Evolutionary conservation across 768 basidiomycete species (phyloP).

Genomic region (Lactarius akahatsu): DNA sequence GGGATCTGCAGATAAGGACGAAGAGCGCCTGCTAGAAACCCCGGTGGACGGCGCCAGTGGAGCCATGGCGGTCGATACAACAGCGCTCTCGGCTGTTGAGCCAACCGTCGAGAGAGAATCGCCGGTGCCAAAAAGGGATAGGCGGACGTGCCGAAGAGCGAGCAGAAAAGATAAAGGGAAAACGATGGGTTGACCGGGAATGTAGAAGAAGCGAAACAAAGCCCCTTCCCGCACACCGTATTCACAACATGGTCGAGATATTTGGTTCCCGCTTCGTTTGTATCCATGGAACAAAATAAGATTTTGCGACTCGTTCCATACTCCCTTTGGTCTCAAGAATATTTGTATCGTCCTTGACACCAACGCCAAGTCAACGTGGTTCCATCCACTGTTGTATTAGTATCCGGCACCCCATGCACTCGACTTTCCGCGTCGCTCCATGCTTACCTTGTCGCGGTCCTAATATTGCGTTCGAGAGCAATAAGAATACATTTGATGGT

Average conservation of each 20-base stretch:
- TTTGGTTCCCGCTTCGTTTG: background rate
- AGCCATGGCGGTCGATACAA: background rate
- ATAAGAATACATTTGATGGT: no score
- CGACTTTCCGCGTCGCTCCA: no score
- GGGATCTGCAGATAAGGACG: background rate
- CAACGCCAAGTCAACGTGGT: background rate
- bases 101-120: background rate
- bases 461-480: no score
- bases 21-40: background rate
- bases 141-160: background rate
- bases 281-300: background rate
- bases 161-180: slow-evolving; percentile 3
- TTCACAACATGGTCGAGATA: background rate
- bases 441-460: no score
- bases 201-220: background rate
- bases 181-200: background rate
- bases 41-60: background rate
- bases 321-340: background rate
- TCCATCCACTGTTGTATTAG: no score
- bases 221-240: background rate
- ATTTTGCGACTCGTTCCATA: background rate
- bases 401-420: no score
- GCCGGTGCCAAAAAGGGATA: background rate
- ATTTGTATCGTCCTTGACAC: background rate
- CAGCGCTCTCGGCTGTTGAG: background rate